Percentiles rank a stretch among this genome's conserved stretches.
Conservation (phyloP, 192 early-diverging fungal species). For the Coemansia sp. region DNA sequence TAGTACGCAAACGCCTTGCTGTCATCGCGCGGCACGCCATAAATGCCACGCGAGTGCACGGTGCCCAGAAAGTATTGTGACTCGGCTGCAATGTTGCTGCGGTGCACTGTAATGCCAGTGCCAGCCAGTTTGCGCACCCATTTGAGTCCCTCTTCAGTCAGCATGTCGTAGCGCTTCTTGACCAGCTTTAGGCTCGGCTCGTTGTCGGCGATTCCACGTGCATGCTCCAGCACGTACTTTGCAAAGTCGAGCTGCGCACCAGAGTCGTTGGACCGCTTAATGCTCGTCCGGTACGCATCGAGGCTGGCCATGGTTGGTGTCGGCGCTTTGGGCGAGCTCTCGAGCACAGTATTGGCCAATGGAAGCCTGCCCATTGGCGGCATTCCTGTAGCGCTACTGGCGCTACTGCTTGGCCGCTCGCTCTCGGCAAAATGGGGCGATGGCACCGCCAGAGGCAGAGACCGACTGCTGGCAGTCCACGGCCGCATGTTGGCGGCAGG, state of each 20-base stretch:
- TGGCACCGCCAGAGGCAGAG: constrained; percentile 26
- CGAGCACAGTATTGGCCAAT: constrained; percentile 17
- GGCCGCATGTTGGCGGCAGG: constrained; percentile 29
- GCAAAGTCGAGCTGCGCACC: constrained; percentile 80
- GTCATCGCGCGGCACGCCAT: constrained; percentile 76
- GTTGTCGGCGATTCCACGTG: constrained; percentile 61
- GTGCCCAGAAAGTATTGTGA: constrained; percentile 92
- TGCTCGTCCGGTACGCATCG: constrained; percentile 45
- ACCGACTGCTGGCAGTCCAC: constrained; percentile 44
- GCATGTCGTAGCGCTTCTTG: constrained; percentile 67
- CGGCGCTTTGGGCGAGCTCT: constrained; percentile 26
- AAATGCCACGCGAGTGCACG: constrained; percentile 79
- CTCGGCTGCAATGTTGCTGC: constrained; percentile 76
- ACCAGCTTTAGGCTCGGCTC: constrained; percentile 66
- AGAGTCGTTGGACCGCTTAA: constrained; percentile 64
- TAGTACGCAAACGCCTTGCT: constrained; percentile 90
- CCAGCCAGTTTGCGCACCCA: constrained; percentile 80
- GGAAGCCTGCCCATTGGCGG: constrained; percentile 33
- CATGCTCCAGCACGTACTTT: constrained; percentile 78
- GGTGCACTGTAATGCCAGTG: constrained; percentile 58
- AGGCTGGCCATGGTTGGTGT: constrained; percentile 41
- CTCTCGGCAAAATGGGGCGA: constrained; percentile 24
- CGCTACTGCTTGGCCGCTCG: constrained; percentile 37
- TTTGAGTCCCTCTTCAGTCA: constrained; percentile 79
- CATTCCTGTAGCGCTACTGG: constrained; percentile 39